A percentile compares a stretch with the other conserved stretches of the same genome.
Evolutionary conservation across 257 asterid species (phyloP).

Genomic region (Gentiana dahurica): DNA sequence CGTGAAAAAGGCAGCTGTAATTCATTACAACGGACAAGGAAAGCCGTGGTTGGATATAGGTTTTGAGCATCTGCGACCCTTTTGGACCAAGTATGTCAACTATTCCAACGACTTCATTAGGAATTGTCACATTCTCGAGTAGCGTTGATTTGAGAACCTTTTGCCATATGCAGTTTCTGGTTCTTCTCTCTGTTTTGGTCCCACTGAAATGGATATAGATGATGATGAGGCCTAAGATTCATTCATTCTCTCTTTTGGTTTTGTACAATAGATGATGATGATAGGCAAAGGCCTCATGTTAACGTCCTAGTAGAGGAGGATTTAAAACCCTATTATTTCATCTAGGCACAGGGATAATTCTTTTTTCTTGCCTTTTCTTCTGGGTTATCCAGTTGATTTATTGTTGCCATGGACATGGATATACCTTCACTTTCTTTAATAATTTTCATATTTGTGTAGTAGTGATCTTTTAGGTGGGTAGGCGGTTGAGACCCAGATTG

Average conservation of each 20-base stretch:
- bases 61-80: slow-evolving; percentile 96
- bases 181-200: slow-evolving; percentile 17
- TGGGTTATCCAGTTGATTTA: slow-evolving; percentile 18
- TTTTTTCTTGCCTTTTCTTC: slow-evolving; percentile 18
- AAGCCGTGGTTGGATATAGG: slow-evolving; percentile 99
- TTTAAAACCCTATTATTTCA: slow-evolving; percentile 15
- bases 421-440: slow-evolving; percentile 8
- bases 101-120: slow-evolving; percentile 80
- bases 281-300: slow-evolving; percentile 17
- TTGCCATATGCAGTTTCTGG: slow-evolving; percentile 7
- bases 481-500: slow-evolving; percentile 12
- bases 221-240: slow-evolving; percentile 35
- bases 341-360: slow-evolving; percentile 29
- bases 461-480: slow-evolving; percentile 15
- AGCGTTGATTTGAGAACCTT: slow-evolving; percentile 9
- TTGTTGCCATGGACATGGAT: slow-evolving; percentile 16
- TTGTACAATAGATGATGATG: slow-evolving; percentile 22
- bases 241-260: slow-evolving; percentile 48
- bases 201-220: too few relatives aligned
- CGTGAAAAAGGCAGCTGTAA: slow-evolving; percentile 84
- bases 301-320: slow-evolving; percentile 21
- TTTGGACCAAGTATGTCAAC: slow-evolving; percentile 91
- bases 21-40: slow-evolving; percentile 95
- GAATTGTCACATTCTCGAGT: slow-evolving; percentile 92
- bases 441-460: slow-evolving; percentile 7